Base-by-base conservation (phyloP, 2,329 filamentous ascomycete genomes). In the Penicillium italicum region DNA sequence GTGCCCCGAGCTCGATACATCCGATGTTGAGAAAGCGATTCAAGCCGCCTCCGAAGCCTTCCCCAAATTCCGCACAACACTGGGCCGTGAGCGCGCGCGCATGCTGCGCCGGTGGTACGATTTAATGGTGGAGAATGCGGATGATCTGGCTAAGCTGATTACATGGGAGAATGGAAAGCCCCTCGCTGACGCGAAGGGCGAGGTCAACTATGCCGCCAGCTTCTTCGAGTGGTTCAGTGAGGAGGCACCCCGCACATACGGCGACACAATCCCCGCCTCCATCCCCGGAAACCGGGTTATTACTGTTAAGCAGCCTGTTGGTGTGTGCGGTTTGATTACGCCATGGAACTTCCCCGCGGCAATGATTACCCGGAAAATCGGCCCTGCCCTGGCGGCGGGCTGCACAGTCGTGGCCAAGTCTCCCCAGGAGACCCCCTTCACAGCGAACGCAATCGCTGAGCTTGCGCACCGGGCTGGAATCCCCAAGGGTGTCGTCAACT, bases 351-450 rank as follows among this genome's bases (percentile, higher is more conserved):
- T 86, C 67, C 79, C 79, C 5, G 78, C 78, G 24, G 79, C 79
- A 2, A 81, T 81, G 79, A 77, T 81, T 44, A 80, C 79, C 3
- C 69, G 79, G 20, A 81, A 81, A 64, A 74, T 79, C 33, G 79
- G 69, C 1, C 78, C 84, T 5, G 84, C 83, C 10, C 80, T 97
- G 53, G 94, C 94, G 18, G 92, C 91, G n/a, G 94, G 94, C 56
- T 97, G 93, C 77, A 96, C 93, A 0, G 89, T 96, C 2, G 92
- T 97, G 1, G 87, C 86, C 66, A 99, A 99, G 74, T 88, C 91
- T 16, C 92, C 93, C 1, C 87, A 87, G 46, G 93, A 97, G 79
- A 97, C 94, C 1, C 94, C 93, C 0, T 94, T 93, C 72, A 96
- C 92, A 24, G 86, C 91, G 0, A 86, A 96, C 36, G 93, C 93